Percentiles rank a stretch among this genome's conserved stretches.
Evolutionary conservation across 192 early-diverging fungal species (phyloP).

Genomic region (Dimargaris cristalligena): DNA sequence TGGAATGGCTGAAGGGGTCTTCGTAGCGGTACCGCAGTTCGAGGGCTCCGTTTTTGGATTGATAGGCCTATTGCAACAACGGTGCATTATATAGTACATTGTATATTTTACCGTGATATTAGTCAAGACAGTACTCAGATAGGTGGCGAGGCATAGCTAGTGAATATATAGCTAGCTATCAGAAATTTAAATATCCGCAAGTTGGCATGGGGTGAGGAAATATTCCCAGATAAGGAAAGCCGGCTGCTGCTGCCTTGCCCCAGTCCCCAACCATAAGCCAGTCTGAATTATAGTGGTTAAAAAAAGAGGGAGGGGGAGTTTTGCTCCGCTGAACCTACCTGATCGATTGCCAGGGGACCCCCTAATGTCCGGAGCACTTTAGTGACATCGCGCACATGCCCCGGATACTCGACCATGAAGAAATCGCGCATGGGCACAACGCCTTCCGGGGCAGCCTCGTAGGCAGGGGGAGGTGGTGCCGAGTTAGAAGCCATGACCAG

Average conservation of each 20-base stretch:
- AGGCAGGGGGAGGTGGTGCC: too few species aligned
- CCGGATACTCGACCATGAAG: constrained; percentile 25
- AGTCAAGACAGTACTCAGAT: not conserved
- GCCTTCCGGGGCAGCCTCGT: too few species aligned
- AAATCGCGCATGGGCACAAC: not conserved
- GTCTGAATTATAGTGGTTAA: too few species aligned
- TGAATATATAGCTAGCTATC: not conserved
- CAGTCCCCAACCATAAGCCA: too few species aligned
- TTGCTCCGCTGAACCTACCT: too few species aligned
- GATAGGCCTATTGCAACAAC: constrained; percentile 13
- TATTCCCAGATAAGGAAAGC: not conserved
- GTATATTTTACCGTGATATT: not conserved
- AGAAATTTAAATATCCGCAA: not conserved
- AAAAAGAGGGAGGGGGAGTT: too few species aligned
- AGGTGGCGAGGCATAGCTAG: not conserved
- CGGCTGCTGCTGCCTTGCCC: too few species aligned
- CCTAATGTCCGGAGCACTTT: constrained; percentile 24
- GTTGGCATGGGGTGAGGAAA: not conserved
- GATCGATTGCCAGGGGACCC: constrained; percentile 12
- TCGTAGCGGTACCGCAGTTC: constrained; percentile 28
- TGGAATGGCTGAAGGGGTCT: constrained; percentile 25
- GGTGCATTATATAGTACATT: not conserved
- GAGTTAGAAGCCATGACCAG: too few species aligned
- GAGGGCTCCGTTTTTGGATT: constrained; percentile 5
- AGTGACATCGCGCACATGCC: constrained; percentile 18